Base-by-base conservation (phyloP, 2,329 filamentous ascomycete genomes). In the Sporothrix euskadiensis region DNA sequence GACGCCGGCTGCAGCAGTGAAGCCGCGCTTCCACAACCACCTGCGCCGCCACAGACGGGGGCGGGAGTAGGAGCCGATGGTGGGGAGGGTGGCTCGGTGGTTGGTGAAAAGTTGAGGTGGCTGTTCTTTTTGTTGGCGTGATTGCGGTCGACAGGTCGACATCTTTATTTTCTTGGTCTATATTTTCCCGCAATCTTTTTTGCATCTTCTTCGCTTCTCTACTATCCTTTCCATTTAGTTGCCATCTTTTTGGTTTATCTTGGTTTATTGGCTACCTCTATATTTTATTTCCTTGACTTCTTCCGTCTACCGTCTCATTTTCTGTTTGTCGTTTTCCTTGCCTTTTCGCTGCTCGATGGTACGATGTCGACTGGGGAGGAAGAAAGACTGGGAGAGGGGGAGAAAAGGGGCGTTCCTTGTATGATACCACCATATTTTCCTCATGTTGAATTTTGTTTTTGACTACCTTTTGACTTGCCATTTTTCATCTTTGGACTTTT, bases 11-110 rank as follows among this genome's bases (percentile, higher is more conserved):
- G 76, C 77, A 52, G 72, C 12, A 79, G 79, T 66, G 7, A 66
- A 66, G 39, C 35, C 79, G 78, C 82, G 73, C 47, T 19, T n/a
- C 19, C 73, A 63, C 69, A 71, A 68, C 49, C 83, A 84, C 78
- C 80, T 81, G 66, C 85, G 84, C 75, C 81, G 79, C 61, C 81
- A 83, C 71, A 74, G 41, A 44, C 19, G 52, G 44, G 65, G 49
- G 22, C 65, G 56, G n/a, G 22, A 61, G 30, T 71, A 72, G 16
- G 16, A 47, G 57, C 22, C 70, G 61, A 52, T 9, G n/a, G 35
- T 44, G 4, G 35, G 22, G 22, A 5, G 6, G 22, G 22, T 14
- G 22, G n/a, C 3, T 10, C 12, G 22, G 22, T 14, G 22, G 35
- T 4, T 10, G 57, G 39, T 19, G 9, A 8, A 44, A 47, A 66